A percentile compares a stretch with the other conserved stretches of the same genome.
Evolutionary conservation across 2,329 filamentous ascomycete species (phyloP).

Genomic region (Xylariomycetidae sp.): DNA sequence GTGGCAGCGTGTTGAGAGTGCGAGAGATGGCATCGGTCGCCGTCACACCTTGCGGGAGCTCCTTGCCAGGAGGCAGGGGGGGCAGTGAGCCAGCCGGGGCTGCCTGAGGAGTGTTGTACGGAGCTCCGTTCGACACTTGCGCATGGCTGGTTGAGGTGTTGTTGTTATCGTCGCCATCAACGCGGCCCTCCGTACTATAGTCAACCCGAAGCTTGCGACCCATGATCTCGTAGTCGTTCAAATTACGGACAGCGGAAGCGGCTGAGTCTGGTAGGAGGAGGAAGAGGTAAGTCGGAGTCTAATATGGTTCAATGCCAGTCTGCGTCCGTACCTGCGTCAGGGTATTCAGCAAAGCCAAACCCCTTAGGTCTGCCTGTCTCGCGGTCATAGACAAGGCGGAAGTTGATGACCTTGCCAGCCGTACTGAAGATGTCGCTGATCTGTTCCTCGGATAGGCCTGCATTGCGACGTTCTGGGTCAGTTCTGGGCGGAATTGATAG

Average conservation of each 20-base stretch:
- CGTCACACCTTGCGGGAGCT: constrained; percentile 74
- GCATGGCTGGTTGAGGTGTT: constrained; percentile 13
- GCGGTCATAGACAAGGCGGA: constrained; percentile 89
- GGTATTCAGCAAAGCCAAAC: constrained; percentile 94
- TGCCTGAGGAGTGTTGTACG: constrained; percentile 27
- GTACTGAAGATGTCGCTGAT: constrained; percentile 90
- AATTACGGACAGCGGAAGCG: constrained; percentile 86
- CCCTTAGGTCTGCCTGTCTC: constrained; percentile 93
- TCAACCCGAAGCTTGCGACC: constrained; percentile 90
- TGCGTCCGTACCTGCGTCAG: constrained; percentile 64
- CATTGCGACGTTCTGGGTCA: background rate
- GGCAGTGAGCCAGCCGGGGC: constrained; percentile 55
- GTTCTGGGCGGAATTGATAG: too few species aligned
- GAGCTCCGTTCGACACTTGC: constrained; percentile 22
- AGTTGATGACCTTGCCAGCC: constrained; percentile 84
- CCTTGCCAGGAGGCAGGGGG: constrained; percentile 75
- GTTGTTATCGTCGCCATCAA: constrained; percentile 52
- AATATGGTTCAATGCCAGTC: background rate
- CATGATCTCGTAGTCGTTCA: constrained; percentile 95
- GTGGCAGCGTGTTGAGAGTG: constrained; percentile 79
- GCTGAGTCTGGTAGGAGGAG: constrained; percentile 54
- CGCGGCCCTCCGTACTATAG: constrained; percentile 87
- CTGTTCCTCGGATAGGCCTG: constrained; percentile 91
- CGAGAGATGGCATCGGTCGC: constrained; percentile 88
- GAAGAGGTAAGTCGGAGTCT: constrained; percentile 2